A percentile compares a stretch with the other conserved stretches of the same genome.
Evolutionary conservation across 257 asterid species (phyloP).

Genomic region (Asclepias syriaca): DNA sequence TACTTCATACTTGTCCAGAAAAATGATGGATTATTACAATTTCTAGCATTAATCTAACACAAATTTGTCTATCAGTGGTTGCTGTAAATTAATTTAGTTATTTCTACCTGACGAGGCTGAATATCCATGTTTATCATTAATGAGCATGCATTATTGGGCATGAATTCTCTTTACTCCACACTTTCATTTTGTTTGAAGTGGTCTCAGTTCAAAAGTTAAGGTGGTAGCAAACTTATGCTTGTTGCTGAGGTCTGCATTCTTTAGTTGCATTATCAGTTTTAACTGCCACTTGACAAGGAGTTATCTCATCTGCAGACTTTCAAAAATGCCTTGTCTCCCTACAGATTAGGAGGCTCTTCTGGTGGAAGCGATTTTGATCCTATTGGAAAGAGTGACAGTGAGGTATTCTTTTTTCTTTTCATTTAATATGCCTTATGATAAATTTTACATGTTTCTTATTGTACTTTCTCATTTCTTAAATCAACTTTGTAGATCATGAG

Average conservation of each 20-base stretch:
- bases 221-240: neutral
- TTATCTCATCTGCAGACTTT: conserved; percentile 56
- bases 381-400: conserved; percentile 78
- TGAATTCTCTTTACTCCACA: neutral
- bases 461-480: conserved; percentile 17
- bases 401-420: conserved; percentile 44
- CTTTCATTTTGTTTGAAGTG: neutral
- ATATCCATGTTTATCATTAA: neutral
- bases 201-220: neutral
- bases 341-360: conserved; percentile 95
- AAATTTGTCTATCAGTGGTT: neutral
- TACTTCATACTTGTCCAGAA: no score
- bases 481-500: conserved; percentile 62
- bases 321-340: conserved; percentile 95
- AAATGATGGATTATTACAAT: neutral
- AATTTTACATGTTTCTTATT: conserved; percentile 11
- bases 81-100: neutral
- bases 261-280: neutral
- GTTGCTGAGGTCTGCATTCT: neutral
- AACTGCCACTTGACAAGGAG: conserved; percentile 19
- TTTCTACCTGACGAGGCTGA: neutral
- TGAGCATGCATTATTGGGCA: neutral
- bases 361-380: conserved; percentile 99
- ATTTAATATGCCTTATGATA: conserved; percentile 14
- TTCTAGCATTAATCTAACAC: neutral